Conservation (phyloP, 495 filamentous ascomycete genomes). For the Xylaria longipes region DNA sequence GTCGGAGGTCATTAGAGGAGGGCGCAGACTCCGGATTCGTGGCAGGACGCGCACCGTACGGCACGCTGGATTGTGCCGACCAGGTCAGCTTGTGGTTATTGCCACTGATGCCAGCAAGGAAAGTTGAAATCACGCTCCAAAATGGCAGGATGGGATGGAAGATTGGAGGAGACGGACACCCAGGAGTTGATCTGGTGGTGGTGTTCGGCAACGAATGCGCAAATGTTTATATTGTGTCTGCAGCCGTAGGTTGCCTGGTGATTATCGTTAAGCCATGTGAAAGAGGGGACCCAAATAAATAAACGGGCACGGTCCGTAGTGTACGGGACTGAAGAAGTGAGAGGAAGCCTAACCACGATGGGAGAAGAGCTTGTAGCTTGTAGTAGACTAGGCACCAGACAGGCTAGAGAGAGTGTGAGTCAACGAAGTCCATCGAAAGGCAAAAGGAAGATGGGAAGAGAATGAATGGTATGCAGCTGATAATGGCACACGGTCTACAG, state of each 20-base stretch:
- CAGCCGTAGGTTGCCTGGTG: conserved; percentile 10
- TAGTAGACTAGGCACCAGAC: not conserved
- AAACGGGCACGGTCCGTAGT: not conserved
- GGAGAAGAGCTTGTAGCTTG: not conserved
- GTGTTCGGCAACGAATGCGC: not conserved
- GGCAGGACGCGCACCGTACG: not conserved
- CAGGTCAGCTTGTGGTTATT: not conserved
- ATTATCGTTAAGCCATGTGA: conserved; percentile 14
- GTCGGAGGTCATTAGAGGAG: conserved; percentile 8
- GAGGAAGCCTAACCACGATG: conserved; percentile 3
- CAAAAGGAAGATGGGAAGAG: not conserved
- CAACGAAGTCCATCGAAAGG: not conserved
- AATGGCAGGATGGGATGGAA: not conserved
- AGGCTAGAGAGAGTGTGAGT: not conserved
- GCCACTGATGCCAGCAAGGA: not conserved
- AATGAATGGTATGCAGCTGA: not conserved
- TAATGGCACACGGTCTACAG: too few relatives aligned
- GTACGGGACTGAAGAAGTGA: not conserved
- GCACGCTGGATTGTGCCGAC: not conserved
- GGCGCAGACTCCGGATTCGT: not conserved
- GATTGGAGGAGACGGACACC: not conserved
- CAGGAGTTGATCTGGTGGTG: not conserved
- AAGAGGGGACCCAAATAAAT: conserved; percentile 8
- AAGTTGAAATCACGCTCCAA: too few relatives aligned
- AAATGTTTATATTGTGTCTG: conserved; percentile 7